Evolutionary conservation across 106 monocot genomes (phyloP).

Genomic region (Dioscorea zingiberensis): DNA sequence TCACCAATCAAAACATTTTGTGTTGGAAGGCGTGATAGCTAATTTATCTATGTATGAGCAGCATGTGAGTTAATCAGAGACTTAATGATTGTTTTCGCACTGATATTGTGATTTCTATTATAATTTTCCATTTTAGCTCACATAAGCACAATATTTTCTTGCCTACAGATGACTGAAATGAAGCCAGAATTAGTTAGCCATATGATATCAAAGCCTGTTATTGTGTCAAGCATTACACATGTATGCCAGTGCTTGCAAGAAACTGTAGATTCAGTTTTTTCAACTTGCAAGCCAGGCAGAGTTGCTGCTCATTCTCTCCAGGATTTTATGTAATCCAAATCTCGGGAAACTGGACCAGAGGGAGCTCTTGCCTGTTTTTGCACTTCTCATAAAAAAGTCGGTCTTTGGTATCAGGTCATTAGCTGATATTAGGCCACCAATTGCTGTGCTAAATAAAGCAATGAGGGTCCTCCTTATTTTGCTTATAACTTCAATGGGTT

Average conservation of each 20-base stretch:
- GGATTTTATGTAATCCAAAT: conserved; percentile 23
- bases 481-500: conserved; percentile 43
- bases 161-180: conserved; percentile 21
- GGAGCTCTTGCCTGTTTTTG: conserved; percentile 23
- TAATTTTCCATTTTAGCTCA: not conserved
- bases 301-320: conserved; percentile 48
- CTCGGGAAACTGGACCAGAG: conserved; percentile 7
- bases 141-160: conserved; percentile 2
- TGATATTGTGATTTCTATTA: not conserved
- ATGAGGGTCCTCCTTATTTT: conserved; percentile 46
- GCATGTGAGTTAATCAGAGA: conserved; percentile 69
- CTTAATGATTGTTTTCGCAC: too few species aligned
- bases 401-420: conserved; percentile 30
- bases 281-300: conserved; percentile 46
- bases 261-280: conserved; percentile 24
- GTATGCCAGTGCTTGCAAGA: conserved; percentile 40
- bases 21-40: conserved; percentile 45
- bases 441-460: conserved; percentile 22
- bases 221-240: conserved; percentile 33
- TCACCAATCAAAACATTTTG: conserved; percentile 43
- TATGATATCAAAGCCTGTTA: conserved; percentile 22
- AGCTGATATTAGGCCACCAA: conserved; percentile 24
- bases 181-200: conserved; percentile 5
- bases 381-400: conserved; percentile 46
- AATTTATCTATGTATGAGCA: conserved; percentile 32